Base-by-base conservation (phyloP, 352 stramenopile species). In the Globisporangium takayamanum region DNA sequence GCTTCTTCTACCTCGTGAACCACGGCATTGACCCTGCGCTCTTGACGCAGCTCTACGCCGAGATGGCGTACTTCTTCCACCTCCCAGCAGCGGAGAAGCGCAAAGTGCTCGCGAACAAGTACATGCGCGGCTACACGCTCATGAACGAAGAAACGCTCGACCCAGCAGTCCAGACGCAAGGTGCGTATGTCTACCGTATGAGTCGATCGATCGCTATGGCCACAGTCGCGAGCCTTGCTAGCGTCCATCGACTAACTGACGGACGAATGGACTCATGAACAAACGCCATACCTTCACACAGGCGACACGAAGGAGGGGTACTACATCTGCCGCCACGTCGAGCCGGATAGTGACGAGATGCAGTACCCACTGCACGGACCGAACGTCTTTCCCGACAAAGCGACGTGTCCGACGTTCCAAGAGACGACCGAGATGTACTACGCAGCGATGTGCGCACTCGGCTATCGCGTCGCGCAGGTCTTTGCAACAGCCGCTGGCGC, bases 61-160 rank as follows among this genome's bases (percentile, higher is more conserved):
- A 88, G 59, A 88, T 88, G 75, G 48, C 25, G 16, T 22, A 60
- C 11, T 89, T 89, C 66, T 89, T 89, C 62, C 55, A 60, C 36
- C 72, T 85, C 52, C 64, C 77, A 10, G 26, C 65, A 10, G 62
- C 67, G 4, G 72, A 81, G 47, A 89, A 89, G 61, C 63, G 64
- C 22, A 79, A 84, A 45, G 77, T 88, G 41, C 59, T 88, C 20
- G 80, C 76, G 10, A 87, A 88, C 57, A 64, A 82, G 61, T 77
- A 87, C 69, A 88, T 88, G 80, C 65, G 80, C 41, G 80, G 80
- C 39, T 89, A 88, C 68, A 89, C 80, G 49, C 49, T 72, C 46
- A 82, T 88, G 75, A 82, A 78, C 63, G 80, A 88, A 56, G 80
- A 89, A 64, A 89, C 76, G n/a, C 66, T 89, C 55, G 76, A 89